These are phyloP conservation scores for Fusarium sp. DNA, from an alignment of 2,329 filamentous ascomycete genomes.

Conservation along the genomic window DNA sequence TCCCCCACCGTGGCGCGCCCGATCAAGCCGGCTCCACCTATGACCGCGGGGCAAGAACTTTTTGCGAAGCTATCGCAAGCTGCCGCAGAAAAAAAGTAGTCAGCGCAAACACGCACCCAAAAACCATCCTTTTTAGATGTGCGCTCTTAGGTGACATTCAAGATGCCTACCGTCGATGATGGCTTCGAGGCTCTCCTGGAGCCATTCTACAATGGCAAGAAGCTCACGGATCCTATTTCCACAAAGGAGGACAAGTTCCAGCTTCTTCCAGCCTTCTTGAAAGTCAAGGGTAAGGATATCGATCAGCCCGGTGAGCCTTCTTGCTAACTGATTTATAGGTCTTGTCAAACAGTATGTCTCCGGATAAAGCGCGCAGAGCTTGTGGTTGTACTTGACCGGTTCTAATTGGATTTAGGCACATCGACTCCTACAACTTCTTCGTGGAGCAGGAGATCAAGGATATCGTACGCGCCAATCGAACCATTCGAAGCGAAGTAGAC, in stretches of 20 bases:
- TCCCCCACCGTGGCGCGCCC: conserved; percentile 45
- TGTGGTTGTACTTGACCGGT: background rate
- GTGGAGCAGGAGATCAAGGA: conserved; percentile 97
- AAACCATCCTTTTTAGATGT: conserved; percentile 45
- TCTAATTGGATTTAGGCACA: conserved; percentile 65
- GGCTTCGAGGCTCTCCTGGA: conserved; percentile 74
- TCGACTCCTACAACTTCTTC: conserved; percentile 99
- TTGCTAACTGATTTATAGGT: conserved; percentile 54
- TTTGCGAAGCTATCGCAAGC: conserved; percentile 47
- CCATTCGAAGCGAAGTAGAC: conserved; percentile 91
- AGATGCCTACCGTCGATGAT: conserved; percentile 68
- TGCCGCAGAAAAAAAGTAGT: conserved; percentile 38
- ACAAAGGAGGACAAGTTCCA: conserved; percentile 92
- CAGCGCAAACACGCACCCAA: conserved; percentile 18
- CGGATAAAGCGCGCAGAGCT: background rate
- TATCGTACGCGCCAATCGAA: conserved; percentile 90
- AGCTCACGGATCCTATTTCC: conserved; percentile 71
- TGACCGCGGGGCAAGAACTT: conserved; percentile 47
- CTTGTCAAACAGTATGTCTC: conserved; percentile 82
- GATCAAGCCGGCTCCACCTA: conserved; percentile 40
- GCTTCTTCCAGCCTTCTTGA: conserved; percentile 94
- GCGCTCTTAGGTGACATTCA: conserved; percentile 47
- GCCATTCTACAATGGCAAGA: conserved; percentile 76
- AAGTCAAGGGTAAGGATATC: conserved; percentile 78
- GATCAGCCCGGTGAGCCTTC: background rate